A percentile compares a stretch with the other conserved stretches of the same genome.
Evolutionary conservation across 148 eudicot species (phyloP).

Genomic region (Tetragonia tetragonoides): DNA sequence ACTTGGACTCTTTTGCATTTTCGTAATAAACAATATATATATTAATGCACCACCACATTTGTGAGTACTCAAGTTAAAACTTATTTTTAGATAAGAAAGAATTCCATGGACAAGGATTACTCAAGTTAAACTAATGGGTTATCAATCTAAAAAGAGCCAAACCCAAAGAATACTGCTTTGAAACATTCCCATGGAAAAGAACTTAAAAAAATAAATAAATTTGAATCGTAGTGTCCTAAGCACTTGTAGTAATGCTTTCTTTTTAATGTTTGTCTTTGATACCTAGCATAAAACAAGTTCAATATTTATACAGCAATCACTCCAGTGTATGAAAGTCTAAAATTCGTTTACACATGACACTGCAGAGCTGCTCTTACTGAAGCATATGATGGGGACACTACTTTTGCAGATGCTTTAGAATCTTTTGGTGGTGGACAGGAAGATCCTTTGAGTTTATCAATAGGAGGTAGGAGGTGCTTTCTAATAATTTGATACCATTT

Average conservation of each 20-base stretch:
- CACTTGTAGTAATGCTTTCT: neutral
- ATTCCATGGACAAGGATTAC: too few species aligned
- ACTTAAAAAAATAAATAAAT: neutral
- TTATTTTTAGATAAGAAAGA: too few species aligned
- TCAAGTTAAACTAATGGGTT: neutral
- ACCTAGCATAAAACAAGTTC: neutral
- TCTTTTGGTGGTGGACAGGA: slow-evolving; percentile 88
- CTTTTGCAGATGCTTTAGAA: slow-evolving; percentile 78
- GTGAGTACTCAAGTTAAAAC: neutral
- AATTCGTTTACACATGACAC: slow-evolving; percentile 5
- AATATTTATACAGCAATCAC: neutral
- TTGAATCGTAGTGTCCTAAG: neutral
- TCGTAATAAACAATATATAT: neutral
- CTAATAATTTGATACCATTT: neutral
- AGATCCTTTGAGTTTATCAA: slow-evolving; percentile 88
- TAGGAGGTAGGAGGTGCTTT: slow-evolving; percentile 68
- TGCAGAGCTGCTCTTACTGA: slow-evolving; percentile 76
- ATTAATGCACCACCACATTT: neutral
- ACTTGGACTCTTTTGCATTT: neutral
- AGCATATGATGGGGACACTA: slow-evolving; percentile 68
- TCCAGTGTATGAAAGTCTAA: neutral
- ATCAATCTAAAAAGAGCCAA: neutral
- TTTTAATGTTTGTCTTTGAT: neutral
- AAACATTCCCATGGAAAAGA: neutral
- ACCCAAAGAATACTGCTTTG: neutral